These are phyloP conservation scores for Sideroxylon spinosum DNA, from an alignment of 179 eudicot species.

Conservation along the genomic window DNA sequence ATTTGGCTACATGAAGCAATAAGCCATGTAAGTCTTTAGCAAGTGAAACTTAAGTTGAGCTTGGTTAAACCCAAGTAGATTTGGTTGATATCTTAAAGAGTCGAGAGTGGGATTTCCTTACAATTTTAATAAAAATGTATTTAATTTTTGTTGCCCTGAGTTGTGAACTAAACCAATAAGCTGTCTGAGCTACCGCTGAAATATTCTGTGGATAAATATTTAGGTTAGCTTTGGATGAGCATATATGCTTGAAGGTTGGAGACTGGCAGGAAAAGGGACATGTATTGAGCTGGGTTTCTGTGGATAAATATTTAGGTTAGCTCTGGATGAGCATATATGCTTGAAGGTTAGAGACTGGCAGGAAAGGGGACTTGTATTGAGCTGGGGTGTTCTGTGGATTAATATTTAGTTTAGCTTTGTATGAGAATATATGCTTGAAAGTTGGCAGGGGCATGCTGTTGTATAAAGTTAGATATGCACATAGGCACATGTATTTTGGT, in stretches of 20 bases:
- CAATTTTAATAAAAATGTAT: too few species aligned
- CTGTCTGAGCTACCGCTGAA: not conserved
- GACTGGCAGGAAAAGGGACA: not conserved
- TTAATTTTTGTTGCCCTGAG: too few species aligned
- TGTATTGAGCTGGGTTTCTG: not conserved
- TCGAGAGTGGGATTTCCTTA: not conserved
- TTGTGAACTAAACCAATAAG: not conserved
- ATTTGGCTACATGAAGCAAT: too few species aligned
- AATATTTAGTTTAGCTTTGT: too few species aligned
- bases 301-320: not conserved
- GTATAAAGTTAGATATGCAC: not conserved
- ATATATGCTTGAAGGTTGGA: not conserved
- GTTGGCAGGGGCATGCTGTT: not conserved
- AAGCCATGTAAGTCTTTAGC: not conserved
- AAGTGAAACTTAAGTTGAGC: not conserved
- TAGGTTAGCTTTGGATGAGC: not conserved
- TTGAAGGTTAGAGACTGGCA: not conserved
- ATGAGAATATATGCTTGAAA: too few species aligned
- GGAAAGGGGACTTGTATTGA: too few species aligned
- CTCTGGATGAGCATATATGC: not conserved
- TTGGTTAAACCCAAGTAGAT: not conserved
- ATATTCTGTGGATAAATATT: not conserved
- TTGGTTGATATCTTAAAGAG: not conserved
- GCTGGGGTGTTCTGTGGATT: too few species aligned
- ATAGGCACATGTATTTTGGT: not conserved